Percentiles rank a stretch among this genome's conserved stretches.
phyloP scores from a whole-genome alignment of 768 basidiomycete genomes.

The Leccinum boreale region DNA sequence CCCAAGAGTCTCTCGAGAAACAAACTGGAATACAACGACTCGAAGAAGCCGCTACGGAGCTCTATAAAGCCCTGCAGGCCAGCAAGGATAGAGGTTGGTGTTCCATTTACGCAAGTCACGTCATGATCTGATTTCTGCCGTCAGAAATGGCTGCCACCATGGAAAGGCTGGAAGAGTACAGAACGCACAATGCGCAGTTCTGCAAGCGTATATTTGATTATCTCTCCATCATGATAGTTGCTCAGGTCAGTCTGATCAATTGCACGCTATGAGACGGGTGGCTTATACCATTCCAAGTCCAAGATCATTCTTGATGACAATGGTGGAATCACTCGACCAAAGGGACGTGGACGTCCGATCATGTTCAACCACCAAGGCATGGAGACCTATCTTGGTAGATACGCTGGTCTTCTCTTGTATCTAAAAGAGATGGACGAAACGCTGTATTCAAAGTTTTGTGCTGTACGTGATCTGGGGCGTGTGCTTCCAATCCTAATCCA shows the following conservation, averaged over 20 bases:
- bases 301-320: constrained; percentile 65
- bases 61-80: constrained; percentile 95
- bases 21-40: constrained; percentile 68
- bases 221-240: constrained; percentile 86
- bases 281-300: constrained; percentile 41
- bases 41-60: constrained; percentile 77
- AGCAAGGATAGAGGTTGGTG: constrained; percentile 77
- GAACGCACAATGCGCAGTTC: constrained; percentile 86
- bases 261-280: background rate
- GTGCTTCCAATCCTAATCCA: constrained; percentile 1
- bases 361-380: constrained; percentile 66
- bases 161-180: constrained; percentile 88
- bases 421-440: constrained; percentile 95
- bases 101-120: background rate
- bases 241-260: constrained; percentile 56
- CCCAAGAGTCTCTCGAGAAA: constrained; percentile 88
- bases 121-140: constrained; percentile 4
- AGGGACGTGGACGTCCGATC: constrained; percentile 42
- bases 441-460: constrained; percentile 85
- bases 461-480: constrained; percentile 49
- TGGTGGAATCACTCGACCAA: constrained; percentile 50
- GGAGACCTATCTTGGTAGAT: constrained; percentile 82
- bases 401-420: constrained; percentile 87
- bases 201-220: constrained; percentile 91
- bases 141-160: constrained; percentile 96